A percentile compares a stretch with the other conserved stretches of the same genome.
Conservation (phyloP, 2,329 filamentous ascomycete species). For the Orbilia oligospora region DNA sequence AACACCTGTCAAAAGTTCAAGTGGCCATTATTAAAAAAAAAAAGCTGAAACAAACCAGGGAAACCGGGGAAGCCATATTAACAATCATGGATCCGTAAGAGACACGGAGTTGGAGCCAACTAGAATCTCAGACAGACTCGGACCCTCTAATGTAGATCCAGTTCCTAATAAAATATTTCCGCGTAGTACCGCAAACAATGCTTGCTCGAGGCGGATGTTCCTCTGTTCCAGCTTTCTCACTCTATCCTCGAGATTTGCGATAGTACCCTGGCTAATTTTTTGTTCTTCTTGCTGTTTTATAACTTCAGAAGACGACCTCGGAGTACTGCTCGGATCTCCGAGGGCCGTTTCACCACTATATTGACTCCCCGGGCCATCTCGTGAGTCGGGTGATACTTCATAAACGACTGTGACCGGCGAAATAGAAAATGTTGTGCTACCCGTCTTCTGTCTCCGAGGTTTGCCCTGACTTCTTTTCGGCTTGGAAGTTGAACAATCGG, state of each 20-base stretch:
- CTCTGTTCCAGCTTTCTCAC: constrained; percentile 63
- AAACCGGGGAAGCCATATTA: neutral
- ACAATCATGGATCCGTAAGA: neutral
- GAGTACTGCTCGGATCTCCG: neutral
- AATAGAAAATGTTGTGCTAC: constrained; percentile 12
- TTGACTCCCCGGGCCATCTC: neutral
- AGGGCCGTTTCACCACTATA: constrained; percentile 10
- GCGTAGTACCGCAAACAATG: constrained; percentile 63
- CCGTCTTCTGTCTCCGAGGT: constrained; percentile 35
- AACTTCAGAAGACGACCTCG: constrained; percentile 47
- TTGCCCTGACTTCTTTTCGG: constrained; percentile 23
- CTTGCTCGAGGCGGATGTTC: constrained; percentile 63
- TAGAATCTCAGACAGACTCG: constrained; percentile 43
- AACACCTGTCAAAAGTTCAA: neutral
- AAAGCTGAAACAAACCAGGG: neutral
- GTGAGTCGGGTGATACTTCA: constrained; percentile 42
- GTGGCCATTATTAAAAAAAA: no score
- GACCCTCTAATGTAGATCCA: constrained; percentile 17
- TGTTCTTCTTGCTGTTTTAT: constrained; percentile 22
- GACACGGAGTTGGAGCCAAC: neutral
- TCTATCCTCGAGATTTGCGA: constrained; percentile 59
- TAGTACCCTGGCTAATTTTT: neutral
- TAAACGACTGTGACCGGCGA: constrained; percentile 50
- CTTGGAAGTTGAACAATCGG: constrained; percentile 6
- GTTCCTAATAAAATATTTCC: constrained; percentile 57